Evolutionary conservation across 345 rosid species (phyloP), one percentile per base, ranked within the genome.

Genomic region (Moricandia arvensis): DNA sequence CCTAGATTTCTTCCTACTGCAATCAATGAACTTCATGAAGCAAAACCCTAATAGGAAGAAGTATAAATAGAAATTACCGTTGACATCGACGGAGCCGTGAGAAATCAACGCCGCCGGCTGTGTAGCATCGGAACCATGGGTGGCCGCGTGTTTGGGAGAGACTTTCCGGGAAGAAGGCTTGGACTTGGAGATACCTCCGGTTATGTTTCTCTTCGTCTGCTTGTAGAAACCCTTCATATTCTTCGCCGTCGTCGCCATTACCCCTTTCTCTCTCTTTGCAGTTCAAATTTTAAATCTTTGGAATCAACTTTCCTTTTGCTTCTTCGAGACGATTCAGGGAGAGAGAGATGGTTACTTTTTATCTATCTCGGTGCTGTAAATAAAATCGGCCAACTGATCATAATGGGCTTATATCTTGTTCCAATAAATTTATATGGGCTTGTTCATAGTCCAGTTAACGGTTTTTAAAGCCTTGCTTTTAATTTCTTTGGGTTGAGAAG

Each of bases 161-260:
- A 59, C 75, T 63, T 65, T 86, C 41, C 70, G 78, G 57, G 81
- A 69, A 68, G 74, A 69, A 51, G 82, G 27, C 69, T 82, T 86
- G 34, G 84, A 69, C 58, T 78, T 84, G 60, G 82, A 30, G 30
- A 82, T 77, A 37, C 85, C 82, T 35, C 81, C 81, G 0, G 75
- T 69, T 47, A 74, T 61, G 10, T 76, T 74, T 43, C 67, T 85
- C 62, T 86, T 88, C 75, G 80, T 88, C 53, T 89, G 89, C 84
- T 79, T 78, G 86, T 83, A 92, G 81, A 83, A 86, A 61, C 86
- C 87, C 81, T 86, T 83, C 83, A 92, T 75, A 71, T 69, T 85
- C 47, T 82, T 83, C 13, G 87, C 82, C 43, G 73, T 81, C 30
- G 83, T 75, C 33, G 90, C 85, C 96, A 86, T 84, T 11, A 4